phyloP scores from a whole-genome alignment of 202 grass and related monocot genomes.

The Zizania palustris region DNA sequence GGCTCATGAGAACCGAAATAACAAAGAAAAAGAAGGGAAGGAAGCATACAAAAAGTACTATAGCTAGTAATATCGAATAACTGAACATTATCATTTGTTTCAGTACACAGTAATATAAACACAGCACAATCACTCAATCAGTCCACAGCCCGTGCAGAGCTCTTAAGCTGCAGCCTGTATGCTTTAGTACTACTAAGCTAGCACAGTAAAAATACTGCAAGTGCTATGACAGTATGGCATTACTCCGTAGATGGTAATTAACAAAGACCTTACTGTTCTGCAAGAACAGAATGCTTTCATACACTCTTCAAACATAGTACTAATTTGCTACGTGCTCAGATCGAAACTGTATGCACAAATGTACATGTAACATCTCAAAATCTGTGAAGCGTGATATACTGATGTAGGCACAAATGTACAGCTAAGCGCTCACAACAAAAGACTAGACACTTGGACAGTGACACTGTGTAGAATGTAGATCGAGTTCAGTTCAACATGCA shows the following conservation, averaged over 20 bases:
- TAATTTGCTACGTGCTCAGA: neutral
- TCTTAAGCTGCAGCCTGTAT: neutral
- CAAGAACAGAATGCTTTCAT: neutral
- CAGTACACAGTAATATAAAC: conserved; percentile 1
- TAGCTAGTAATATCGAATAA: conserved; percentile 27
- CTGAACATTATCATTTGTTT: conserved; percentile 34
- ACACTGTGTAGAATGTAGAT: too few species aligned
- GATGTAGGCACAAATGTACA: too few species aligned
- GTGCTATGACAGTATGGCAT: neutral
- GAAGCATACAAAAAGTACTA: conserved; percentile 17
- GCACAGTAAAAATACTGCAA: neutral
- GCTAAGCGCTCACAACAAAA: too few species aligned
- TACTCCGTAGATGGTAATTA: neutral
- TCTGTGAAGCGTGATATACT: neutral
- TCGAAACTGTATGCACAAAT: neutral
- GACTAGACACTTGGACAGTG: too few species aligned
- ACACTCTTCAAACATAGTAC: neutral
- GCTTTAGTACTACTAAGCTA: neutral
- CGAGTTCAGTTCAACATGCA: too few species aligned
- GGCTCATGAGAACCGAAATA: conserved; percentile 14
- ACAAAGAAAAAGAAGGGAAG: neutral
- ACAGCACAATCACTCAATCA: neutral
- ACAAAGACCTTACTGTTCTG: neutral
- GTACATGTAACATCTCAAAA: neutral
- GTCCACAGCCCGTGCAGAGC: conserved; percentile 1